Evolutionary conservation across 306 rosid genomes (phyloP), one percentile per base, ranked within the genome.

Genomic region (Quercus glauca): DNA sequence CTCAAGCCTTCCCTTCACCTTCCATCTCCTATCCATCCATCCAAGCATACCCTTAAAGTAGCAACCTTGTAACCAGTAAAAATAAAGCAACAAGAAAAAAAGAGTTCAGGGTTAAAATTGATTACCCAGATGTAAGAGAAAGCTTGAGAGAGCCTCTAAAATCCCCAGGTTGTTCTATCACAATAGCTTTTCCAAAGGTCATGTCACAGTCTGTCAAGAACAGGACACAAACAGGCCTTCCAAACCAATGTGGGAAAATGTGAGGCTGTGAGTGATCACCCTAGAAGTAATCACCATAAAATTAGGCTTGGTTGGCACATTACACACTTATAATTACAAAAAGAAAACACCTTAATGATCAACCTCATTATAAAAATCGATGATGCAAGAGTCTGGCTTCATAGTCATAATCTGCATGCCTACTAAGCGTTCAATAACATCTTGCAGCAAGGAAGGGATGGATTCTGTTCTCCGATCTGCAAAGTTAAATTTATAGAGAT

Each of bases 181-280:
- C 71, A 43, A 95, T 59, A 20, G 78, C 56, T 88, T 91, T 90
- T 71, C 99, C 99, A 78, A 95, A 93, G 35, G 92, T 83, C 89
- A 95, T 88, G 79, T 93, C 96, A 77, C 99, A 95, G 78, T 93
- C 97, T 41, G 98, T 93, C 84, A 95, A 87, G 80, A 78, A 88
- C 78, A 95, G 92, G 43, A 83, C 63, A 26, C 86, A 80, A 74
- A 93, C 85, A 28, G 99, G 99, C 87, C 96, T 89, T 82, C 97
- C 99, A 82, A 80, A 90, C 98, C 97, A 93, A 53, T 79, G 55
- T 1, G 97, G 98, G 89, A 90, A 95, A 56, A 23, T 82, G 86
- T 90, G 56, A 64, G 98, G 99, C 76, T 90, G 94, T 67, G 99
- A 93, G 79, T 92, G 94, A 83, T 95, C 99, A 79, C 98, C 98